Conservation (phyloP, 306 rosid genomes). For the Prunus campanulata region DNA sequence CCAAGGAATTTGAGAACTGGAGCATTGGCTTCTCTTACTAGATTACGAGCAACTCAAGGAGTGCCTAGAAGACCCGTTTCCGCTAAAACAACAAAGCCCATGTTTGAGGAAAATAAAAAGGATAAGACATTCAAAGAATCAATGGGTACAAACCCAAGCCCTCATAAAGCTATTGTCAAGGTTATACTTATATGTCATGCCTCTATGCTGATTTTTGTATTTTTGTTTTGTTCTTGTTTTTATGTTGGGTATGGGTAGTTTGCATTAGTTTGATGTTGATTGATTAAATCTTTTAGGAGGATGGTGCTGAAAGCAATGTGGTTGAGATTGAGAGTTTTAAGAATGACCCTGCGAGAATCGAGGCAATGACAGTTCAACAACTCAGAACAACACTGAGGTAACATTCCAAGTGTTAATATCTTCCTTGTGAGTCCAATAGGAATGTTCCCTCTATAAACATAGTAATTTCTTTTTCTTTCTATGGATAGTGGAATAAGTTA, state of each 20-base stretch:
- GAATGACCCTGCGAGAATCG: conserved; percentile 55
- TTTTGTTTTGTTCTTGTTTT: background rate
- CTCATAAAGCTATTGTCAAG: conserved; percentile 37
- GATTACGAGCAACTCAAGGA: conserved; percentile 36
- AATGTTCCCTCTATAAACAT: background rate
- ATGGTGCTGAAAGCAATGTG: conserved; percentile 31
- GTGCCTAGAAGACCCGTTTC: conserved; percentile 48
- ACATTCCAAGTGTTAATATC: background rate
- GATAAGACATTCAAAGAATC: conserved; percentile 36
- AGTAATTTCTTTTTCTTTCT: too few species aligned
- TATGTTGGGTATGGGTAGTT: background rate
- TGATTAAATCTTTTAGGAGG: conserved; percentile 41
- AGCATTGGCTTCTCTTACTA: conserved; percentile 28
- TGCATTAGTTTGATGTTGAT: conserved; percentile 18
- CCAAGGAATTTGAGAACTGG: conserved; percentile 42
- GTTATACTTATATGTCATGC: conserved; percentile 17
- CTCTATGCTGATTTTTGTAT: background rate
- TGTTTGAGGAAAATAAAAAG: conserved; percentile 28
- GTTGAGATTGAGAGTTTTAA: conserved; percentile 57
- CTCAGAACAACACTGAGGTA: conserved; percentile 70
- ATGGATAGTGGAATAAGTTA: background rate
- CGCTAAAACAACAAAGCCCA: conserved; percentile 32
- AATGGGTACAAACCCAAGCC: background rate
- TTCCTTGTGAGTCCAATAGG: background rate
- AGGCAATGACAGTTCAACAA: conserved; percentile 75